Base-by-base conservation (phyloP, 2,329 filamentous ascomycete genomes). In the Sclerotinia glacialis region DNA sequence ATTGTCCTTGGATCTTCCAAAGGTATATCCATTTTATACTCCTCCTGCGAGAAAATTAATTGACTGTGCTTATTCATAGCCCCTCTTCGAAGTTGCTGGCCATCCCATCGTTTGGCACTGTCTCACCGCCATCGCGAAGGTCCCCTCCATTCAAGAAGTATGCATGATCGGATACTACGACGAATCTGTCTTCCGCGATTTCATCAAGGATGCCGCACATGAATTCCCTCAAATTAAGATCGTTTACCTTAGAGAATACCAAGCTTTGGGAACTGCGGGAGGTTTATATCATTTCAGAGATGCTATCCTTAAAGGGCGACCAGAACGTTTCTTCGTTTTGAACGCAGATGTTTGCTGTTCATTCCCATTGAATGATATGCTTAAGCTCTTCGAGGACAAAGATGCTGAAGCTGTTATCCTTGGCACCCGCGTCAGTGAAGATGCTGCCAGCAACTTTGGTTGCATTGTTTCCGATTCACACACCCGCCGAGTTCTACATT, bases 141-240 rank as follows among this genome's bases (percentile, higher is more conserved):
- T 98, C 68, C 90, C 92, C 75, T 90, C 91, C 76, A 92, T 99
- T 79, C 91, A 93, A 77, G 95, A 99, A 80, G 94, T 99, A 74
- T 93, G 95, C 83, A 89, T 99, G 76, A 96, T 99, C 77, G 95
- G 95, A 77, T 99, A 99, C 86, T 99, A 98, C 80, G 95, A 99
- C 78, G 95, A 98, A 82, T 86, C 87, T 54, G 92, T 98, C 75
- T 97, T 98, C 86, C 91, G 93, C 76, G 93, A 97, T 80, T 98
- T 98, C 82, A 96, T 98, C 83, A 97, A 96, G 80, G 91, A 96
- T 77, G 87, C 93, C 69, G 83, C 88, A 69, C 86, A 86, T 78
- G 90, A 92, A 77, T 96, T 96, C 81, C 92, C 93, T 64, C 86
- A 92, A 76, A 87, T 98, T 75, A 88, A 88, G 74, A 92, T 98